Base-by-base conservation (phyloP, 2,329 filamentous ascomycete species). In the Neopestalotiopsis sp. region DNA sequence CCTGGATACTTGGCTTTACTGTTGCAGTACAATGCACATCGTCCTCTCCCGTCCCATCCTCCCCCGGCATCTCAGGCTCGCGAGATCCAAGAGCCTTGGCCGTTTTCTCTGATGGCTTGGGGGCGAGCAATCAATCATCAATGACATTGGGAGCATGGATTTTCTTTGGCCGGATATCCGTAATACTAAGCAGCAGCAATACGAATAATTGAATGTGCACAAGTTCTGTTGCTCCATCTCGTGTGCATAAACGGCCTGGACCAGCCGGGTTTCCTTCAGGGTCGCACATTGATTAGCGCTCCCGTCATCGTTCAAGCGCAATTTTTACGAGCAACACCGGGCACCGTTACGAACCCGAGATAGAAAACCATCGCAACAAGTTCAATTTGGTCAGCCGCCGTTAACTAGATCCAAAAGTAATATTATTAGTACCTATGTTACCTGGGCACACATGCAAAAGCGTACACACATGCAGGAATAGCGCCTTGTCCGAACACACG, bases 211-310 rank as follows among this genome's bases (percentile, higher is more conserved):
- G 34, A 4, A 62, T n/a, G n/a, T 62, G 59, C 59, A 62, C 32
- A 62, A 62, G 32, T 40, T 12, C 9, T 20, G 12, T 34, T 34
- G 17, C 17, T n/a, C 34, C 32, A 10, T 30, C 17, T 40, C 34
- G 17, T 20, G 20, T 53, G 45, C 45, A 53, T 53, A 63, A 63
- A 34, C 38, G n/a, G 61, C 30, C 20, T 40, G 61, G 13, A 66
- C 40, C 14, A 30, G 12, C 34, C 34, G 17, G 28, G 28, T 28
- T 53, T 53, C 42, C 24, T 24, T 45, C 24, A 30, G 24, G 42
- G 63, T 66, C 63, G 56, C 63, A 57, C 63, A 38, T 66, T 66
- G 63, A 66, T 66, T 66, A 34, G 24, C 49, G 32, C 32, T 28
- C 17, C 61, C 61, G 17, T n/a, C 30, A 63, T 24, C 32, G 17